Evolutionary conservation across 768 basidiomycete genomes (phyloP), one percentile per base, ranked within the genome.

Genomic region (Sporobolomyces roseus): DNA sequence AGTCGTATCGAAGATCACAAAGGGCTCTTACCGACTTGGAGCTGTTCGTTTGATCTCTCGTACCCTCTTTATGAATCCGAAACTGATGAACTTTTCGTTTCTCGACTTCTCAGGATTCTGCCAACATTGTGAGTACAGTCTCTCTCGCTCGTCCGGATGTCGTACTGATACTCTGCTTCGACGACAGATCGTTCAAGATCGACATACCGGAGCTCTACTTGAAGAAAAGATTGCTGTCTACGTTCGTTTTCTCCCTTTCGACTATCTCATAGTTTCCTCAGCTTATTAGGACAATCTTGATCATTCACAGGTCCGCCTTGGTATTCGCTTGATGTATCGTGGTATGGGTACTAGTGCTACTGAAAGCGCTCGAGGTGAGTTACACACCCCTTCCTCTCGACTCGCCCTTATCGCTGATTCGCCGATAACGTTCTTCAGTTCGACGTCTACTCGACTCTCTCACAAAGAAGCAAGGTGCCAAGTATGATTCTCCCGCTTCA

Each of bases 161-260:
- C 6, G 16, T 30, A 4, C 32, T n/a, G 25, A n/a, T 36, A 6
- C 30, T 7, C 6, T 12, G n/a, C 10, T 21, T 5, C 16, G 4
- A 2, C 32, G 2, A 7, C 32, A 71, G 70, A 91, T 97, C 66
- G 93, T 99, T 1, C 94, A 98, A 80, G 93, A 97, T 77, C 84
- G 94, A 19, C 79, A 85, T 78, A 93, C 91, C 0, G 94, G 94
- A 0, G 89, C 91, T 77, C 77, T 98, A 65, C 89, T 93, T 77
- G 94, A 99, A 79, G 94, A 98, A 81, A 98, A 97, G 82, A 99
- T 97, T 92, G 88, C 93, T 75, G 86, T 86, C 17, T 97, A 96
- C 77, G 91, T 97, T 0, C 29, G 32, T 33, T 36, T 4, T 1
- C 16, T 14, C 41, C 12, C 12, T 25, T 29, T 50, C 25, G 29